Base-by-base conservation (phyloP, 495 filamentous ascomycete genomes). In the Lasiosphaeris hirsuta region DNA sequence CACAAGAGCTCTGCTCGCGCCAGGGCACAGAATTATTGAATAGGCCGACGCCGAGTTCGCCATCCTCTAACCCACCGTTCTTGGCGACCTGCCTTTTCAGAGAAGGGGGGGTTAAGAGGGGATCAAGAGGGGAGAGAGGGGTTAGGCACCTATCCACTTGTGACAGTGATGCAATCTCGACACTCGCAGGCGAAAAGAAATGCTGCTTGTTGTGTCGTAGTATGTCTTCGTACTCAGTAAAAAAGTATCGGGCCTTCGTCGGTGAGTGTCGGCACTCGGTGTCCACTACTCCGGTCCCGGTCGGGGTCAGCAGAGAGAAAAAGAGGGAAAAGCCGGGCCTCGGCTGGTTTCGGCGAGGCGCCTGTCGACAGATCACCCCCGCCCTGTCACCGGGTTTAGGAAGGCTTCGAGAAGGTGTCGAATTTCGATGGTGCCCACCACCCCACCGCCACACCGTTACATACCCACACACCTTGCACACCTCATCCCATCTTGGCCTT, bases 391-490 rank as follows among this genome's bases (percentile, higher is more conserved):
- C 50, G 37, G 14, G 8, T 44, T 34, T 45, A 35, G 19, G 40
- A 44, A 54, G 40, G 39, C 40, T 54, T 45, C 51, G 34, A 54
- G 51, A 44, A 54, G 51, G 23, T 30, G 23, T 30, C 23, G 23
- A 30, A n/a, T n/a, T n/a, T 30, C 23, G 23, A 2, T 5, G 2
- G 23, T 5, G 2, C 23, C 23, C 23, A 30, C 23, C 23, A 30
- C 23, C 2, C 23, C 23, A 30, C 2, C 23, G 2, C 23, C 23
- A 30, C 23, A 30, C 23, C 23, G 23, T 30, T 30, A 30, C 23
- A n/a, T n/a, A n/a, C n/a, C n/a, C n/a, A n/a, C n/a, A n/a, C n/a
- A n/a, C n/a, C n/a, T n/a, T n/a, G n/a, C n/a, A 30, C 23, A 30
- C 23, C 23, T 30, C 5, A 30, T 30, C 23, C 23, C 23, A 30